These are phyloP conservation scores for Candida sphagnicola DNA, from an alignment of 805 yeast species.

Conservation along the genomic window DNA sequence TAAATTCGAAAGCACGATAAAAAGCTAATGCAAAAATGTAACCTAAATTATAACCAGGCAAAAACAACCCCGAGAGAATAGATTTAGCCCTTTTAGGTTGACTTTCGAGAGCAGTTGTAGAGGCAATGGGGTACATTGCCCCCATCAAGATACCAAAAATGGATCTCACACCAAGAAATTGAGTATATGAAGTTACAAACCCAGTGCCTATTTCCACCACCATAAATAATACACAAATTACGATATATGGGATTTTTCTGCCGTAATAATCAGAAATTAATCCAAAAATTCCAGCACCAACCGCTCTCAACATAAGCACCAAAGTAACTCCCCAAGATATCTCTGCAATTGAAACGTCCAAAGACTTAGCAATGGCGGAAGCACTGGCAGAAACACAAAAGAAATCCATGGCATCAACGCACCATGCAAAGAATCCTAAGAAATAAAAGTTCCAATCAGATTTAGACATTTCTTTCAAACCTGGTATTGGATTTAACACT, in stretches of 20 bases:
- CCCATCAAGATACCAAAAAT: constrained; percentile 71
- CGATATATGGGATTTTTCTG: constrained; percentile 63
- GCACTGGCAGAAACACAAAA: constrained; percentile 59
- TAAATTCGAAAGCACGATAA: constrained; percentile 49
- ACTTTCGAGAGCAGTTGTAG: constrained; percentile 65
- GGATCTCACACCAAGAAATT: constrained; percentile 60
- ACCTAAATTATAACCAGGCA: constrained; percentile 61
- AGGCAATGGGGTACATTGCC: constrained; percentile 61
- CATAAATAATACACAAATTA: constrained; percentile 45
- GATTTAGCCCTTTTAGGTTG: constrained; percentile 59
- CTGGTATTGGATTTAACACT: constrained; percentile 44
- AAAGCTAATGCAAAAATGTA: constrained; percentile 63
- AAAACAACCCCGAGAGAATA: constrained; percentile 57
- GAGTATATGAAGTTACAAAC: constrained; percentile 52
- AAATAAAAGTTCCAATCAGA: constrained; percentile 55
- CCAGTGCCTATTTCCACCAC: constrained; percentile 64
- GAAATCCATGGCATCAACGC: constrained; percentile 70
- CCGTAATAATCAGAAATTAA: constrained; percentile 57
- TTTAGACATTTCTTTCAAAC: constrained; percentile 29
- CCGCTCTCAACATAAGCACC: constrained; percentile 67
- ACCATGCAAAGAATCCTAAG: constrained; percentile 64
- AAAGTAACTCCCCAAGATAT: constrained; percentile 73
- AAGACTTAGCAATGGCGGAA: constrained; percentile 44
- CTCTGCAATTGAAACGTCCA: constrained; percentile 41
- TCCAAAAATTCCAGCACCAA: constrained; percentile 69